phyloP scores from a whole-genome alignment of 2,329 filamentous ascomycete species.

The Colletotrichum somersetense region DNA sequence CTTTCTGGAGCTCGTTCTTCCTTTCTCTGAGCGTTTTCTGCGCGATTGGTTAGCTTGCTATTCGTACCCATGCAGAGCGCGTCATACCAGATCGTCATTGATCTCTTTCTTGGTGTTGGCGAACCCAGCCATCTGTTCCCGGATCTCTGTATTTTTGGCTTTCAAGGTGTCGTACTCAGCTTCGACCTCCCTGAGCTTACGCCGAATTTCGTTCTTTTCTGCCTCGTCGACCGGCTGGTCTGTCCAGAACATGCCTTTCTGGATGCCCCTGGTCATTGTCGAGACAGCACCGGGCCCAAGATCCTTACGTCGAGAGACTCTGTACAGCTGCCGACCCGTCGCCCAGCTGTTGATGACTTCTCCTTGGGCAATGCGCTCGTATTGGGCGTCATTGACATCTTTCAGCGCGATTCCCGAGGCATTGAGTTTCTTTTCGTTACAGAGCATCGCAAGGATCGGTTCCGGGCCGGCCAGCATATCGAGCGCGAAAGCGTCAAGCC shows the following conservation, averaged over 20 bases:
- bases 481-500: slow-evolving; percentile 84
- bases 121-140: slow-evolving; percentile 54
- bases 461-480: slow-evolving; percentile 86
- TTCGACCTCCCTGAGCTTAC: slow-evolving; percentile 61
- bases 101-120: slow-evolving; percentile 43
- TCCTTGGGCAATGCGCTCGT: slow-evolving; percentile 71
- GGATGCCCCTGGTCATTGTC: slow-evolving; percentile 73
- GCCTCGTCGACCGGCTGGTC: slow-evolving; percentile 79
- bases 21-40: slow-evolving; percentile 67
- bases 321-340: slow-evolving; percentile 73
- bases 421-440: slow-evolving; percentile 78
- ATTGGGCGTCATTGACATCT: slow-evolving; percentile 76
- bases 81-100: slow-evolving; percentile 49
- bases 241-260: slow-evolving; percentile 77
- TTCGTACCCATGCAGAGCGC: no score
- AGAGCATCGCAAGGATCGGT: slow-evolving; percentile 89
- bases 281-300: slow-evolving; percentile 82
- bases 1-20: slow-evolving; percentile 77
- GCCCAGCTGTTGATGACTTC: slow-evolving; percentile 76
- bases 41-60: slow-evolving; percentile 43
- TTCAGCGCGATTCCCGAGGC: slow-evolving; percentile 72
- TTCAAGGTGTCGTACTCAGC: slow-evolving; percentile 58
- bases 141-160: slow-evolving; percentile 57
- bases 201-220: slow-evolving; percentile 72
- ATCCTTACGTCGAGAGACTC: slow-evolving; percentile 78